Conservation (phyloP, 768 basidiomycete species). For the Sporobolomyces pararoseus region DNA sequence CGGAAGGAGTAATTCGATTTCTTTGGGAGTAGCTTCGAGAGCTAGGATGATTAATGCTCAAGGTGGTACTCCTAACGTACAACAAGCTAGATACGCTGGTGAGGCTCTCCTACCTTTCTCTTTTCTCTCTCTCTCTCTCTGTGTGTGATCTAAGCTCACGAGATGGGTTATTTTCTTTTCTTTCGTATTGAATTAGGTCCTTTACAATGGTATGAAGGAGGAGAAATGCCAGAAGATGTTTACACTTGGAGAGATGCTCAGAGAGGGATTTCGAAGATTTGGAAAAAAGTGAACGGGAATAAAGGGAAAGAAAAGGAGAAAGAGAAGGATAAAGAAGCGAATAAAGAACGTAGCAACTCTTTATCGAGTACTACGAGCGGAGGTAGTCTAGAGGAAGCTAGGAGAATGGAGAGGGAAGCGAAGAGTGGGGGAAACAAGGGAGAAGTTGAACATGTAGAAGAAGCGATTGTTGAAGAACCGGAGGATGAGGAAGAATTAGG, state of each 20-base stretch:
- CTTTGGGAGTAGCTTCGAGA: slow-evolving; percentile 34
- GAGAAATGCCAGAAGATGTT: slow-evolving; percentile 26
- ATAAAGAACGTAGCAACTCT: neutral
- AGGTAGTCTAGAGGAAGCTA: slow-evolving; percentile 18
- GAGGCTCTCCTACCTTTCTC: neutral
- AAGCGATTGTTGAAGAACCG: slow-evolving; percentile 22
- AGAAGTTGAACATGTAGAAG: slow-evolving; percentile 40
- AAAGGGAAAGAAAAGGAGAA: neutral
- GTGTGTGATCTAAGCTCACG: no score
- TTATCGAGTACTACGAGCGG: neutral
- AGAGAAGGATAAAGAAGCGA: neutral
- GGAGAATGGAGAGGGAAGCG: slow-evolving; percentile 33
- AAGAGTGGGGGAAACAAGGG: slow-evolving; percentile 23
- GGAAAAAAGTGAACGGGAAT: slow-evolving; percentile 16
- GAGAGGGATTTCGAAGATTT: slow-evolving; percentile 31
- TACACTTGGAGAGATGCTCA: slow-evolving; percentile 33
- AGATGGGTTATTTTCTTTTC: no score
- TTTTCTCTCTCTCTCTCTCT: neutral
- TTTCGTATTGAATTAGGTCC: no score
- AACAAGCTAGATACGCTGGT: slow-evolving; percentile 34
- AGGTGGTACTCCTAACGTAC: slow-evolving; percentile 9
- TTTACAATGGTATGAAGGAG: slow-evolving; percentile 38
- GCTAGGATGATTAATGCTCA: slow-evolving; percentile 33
- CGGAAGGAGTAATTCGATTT: slow-evolving; percentile 38
- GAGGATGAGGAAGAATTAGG: neutral